Base-by-base conservation (phyloP, 331 rosid genomes). In the Acacia pycnantha region DNA sequence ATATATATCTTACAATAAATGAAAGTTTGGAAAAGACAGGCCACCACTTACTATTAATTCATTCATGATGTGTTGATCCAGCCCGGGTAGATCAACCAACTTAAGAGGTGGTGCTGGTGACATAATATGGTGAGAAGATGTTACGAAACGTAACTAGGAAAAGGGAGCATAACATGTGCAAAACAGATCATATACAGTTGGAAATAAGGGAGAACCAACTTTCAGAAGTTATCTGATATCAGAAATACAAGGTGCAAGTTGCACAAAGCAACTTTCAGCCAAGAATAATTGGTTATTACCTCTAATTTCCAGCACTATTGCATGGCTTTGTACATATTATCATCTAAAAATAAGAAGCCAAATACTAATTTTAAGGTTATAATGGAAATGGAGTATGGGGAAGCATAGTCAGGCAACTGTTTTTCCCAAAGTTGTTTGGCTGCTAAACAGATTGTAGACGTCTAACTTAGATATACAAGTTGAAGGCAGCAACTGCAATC, bases 71-170 rank as follows among this genome's bases (percentile, higher is more conserved):
- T 94, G 92, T 79, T 93, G 98, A 91, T 93, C 99, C 82, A 95
- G 84, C 80, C 99, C 98, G 56, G 98, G 99, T 78, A 95, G 88
- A 88, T 95, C 99, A 83, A 95, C 78, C 92, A 95, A 91, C 81
- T 92, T 95, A 75, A 95, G 88, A 68, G 99, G 87, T 31, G 98
- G 98, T 40, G 97, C 98, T 93, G 98, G 54, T 87, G 71, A 72
- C 71, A 83, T 61, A 80, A 87, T 44, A 81, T 53, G 69, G 69
- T 74, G 15, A 74, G 48, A 41, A 46, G 69, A 71, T 15, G 59
- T 72, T 16, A 72, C 24, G 54, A 43, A 11, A 8, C 16, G 16
- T 26, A 47, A 26, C 40, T 24, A 27, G 26, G 61, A 26, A 22
- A 43, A 22, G 24, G 29, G 12, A 43, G 75, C 27, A 12, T 13